Base-by-base conservation (phyloP, 768 basidiomycete species). In the Agaricus blazei region DNA sequence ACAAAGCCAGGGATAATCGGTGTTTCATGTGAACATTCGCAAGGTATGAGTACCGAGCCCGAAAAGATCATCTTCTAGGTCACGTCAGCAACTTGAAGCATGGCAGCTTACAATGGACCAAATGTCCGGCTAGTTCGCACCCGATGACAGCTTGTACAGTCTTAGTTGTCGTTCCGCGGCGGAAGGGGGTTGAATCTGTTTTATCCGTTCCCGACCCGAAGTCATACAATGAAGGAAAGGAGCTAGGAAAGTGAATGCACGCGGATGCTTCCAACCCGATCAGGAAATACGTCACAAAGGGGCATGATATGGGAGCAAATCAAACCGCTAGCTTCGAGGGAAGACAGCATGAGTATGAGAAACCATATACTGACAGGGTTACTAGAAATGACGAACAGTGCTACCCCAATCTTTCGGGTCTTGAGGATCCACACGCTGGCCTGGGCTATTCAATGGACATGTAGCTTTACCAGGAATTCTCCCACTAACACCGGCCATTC, bases 21-120 rank as follows among this genome's bases (percentile, higher is more conserved):
- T 27, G 12, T 48, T 23, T 42, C 58, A 47, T 58, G 58, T 36
- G 52, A 58, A 58, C 40, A 31, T 54, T 58, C 31, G 31, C 43
- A 58, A 48, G 31, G 31, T 37, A 47, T 36, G 27, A 31, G 31
- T 26, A n/a, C 48, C 27, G 24, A 14, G 23, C 26, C 12, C n/a
- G 45, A 44, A 40, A 47, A 45, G 45, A 29, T 48, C 19, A 29
- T 48, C 44, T 41, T 37, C 24, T 28, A 45, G 36, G 52, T 26
- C 44, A 48, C 54, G 47, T 19, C 19, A 19, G 54, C 47, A 49
- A 41, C 23, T 42, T 26, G 40, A 31, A 23, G 27, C 7, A 26
- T 15, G 47, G 23, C 40, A 31, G 40, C 23, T 15, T 31, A n/a
- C 3, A 6, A 55, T 36, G 15, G 46, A 42, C 42, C 54, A 55